A percentile compares a stretch with the other conserved stretches of the same genome.
Evolutionary conservation across 192 early-diverging fungal species (phyloP).

Genomic region (Coemansia sp.): DNA sequence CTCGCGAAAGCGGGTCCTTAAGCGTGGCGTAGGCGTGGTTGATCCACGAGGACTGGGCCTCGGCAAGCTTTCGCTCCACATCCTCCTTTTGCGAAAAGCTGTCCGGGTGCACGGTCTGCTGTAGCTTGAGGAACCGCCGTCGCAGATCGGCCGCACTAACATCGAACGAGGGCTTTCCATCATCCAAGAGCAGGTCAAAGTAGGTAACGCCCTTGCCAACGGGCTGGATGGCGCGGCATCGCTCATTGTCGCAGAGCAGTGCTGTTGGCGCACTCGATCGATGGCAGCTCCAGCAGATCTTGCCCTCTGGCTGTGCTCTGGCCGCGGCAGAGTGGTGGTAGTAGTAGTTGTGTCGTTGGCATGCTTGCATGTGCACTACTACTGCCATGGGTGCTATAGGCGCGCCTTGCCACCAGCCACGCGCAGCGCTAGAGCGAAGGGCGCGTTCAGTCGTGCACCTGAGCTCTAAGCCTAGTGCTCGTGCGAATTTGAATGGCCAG

Average conservation of each 20-base stretch:
- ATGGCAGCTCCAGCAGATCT: constrained; percentile 67
- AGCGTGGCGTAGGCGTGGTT: constrained; percentile 87
- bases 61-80: constrained; percentile 37
- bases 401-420: background rate
- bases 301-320: background rate
- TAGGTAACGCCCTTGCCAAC: constrained; percentile 55
- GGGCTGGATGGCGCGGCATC: constrained; percentile 62
- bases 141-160: constrained; percentile 64
- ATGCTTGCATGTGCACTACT: background rate
- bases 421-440: background rate
- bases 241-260: constrained; percentile 59
- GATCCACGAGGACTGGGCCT: constrained; percentile 70
- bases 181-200: constrained; percentile 58
- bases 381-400: background rate
- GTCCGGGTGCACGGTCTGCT: constrained; percentile 86
- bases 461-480: background rate
- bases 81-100: constrained; percentile 58
- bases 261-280: constrained; percentile 35
- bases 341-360: background rate
- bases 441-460: background rate
- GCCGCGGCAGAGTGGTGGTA: background rate
- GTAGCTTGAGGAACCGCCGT: constrained; percentile 67
- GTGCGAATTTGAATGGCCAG: background rate
- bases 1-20: constrained; percentile 73
- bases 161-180: constrained; percentile 57